Percentiles rank a stretch among this genome's conserved stretches.
phyloP scores from a whole-genome alignment of 306 rosid species.

The Castanospermum australe region DNA sequence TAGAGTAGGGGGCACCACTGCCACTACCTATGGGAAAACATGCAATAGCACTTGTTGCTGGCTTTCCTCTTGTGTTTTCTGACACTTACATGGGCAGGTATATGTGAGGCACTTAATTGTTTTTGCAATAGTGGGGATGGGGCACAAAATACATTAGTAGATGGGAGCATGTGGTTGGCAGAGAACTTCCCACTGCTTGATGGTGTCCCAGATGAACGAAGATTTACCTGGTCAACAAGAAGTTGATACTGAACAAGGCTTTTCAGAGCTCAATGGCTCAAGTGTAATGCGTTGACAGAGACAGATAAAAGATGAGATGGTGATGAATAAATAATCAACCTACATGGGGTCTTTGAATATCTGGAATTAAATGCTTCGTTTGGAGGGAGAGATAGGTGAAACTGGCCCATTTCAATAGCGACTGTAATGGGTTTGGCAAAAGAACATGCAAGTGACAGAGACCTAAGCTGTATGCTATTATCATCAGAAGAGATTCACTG shows the following conservation, averaged over 20 bases:
- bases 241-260: neutral
- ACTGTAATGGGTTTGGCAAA: conserved; percentile 64
- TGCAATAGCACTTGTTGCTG: neutral
- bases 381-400: conserved; percentile 13
- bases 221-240: conserved; percentile 15
- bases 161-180: neutral
- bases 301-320: neutral
- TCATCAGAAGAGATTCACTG: neutral
- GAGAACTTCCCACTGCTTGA: neutral
- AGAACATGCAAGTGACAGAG: conserved; percentile 39
- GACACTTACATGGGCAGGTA: neutral
- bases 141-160: neutral
- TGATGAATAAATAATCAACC: neutral
- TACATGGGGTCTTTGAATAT: neutral
- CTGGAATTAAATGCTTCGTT: neutral
- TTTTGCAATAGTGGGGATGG: neutral
- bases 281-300: conserved; percentile 1
- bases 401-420: conserved; percentile 30
- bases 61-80: neutral
- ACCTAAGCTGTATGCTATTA: neutral
- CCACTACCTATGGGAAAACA: neutral
- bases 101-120: neutral
- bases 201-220: neutral
- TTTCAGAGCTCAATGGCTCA: neutral
- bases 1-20: neutral